Evolutionary conservation across 768 basidiomycete genomes (phyloP).

Genomic region (Tephrocybe rancida): DNA sequence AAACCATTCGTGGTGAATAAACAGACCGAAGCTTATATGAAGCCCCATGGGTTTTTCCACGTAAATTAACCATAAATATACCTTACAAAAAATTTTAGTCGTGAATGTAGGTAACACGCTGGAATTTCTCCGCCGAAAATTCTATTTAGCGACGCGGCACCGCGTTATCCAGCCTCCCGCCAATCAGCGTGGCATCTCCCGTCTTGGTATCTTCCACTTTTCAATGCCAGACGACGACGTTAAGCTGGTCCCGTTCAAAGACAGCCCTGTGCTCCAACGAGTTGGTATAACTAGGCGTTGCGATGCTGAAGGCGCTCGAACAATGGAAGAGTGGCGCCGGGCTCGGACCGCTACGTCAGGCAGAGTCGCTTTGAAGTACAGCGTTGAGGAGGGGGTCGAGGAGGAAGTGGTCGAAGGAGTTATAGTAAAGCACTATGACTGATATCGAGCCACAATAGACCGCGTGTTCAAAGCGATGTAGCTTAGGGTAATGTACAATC

Average conservation of each 20-base stretch:
- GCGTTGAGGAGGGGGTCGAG: slow-evolving; percentile 46
- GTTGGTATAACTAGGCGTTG: slow-evolving; percentile 40
- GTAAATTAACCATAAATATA: slow-evolving; percentile 49
- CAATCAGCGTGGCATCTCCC: slow-evolving; percentile 28
- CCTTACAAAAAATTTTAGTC: slow-evolving; percentile 44
- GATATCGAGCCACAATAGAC: background rate
- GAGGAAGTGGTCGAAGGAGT: slow-evolving; percentile 59
- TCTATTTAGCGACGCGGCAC: slow-evolving; percentile 61
- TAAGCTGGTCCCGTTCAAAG: slow-evolving; percentile 42
- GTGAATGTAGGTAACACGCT: slow-evolving; percentile 63
- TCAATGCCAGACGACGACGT: slow-evolving; percentile 51
- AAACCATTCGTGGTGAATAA: no score
- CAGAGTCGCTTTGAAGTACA: slow-evolving; percentile 40
- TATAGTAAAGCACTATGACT: slow-evolving; percentile 60
- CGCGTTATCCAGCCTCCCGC: slow-evolving; percentile 22
- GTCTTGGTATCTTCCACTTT: slow-evolving; percentile 65
- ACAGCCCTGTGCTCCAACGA: slow-evolving; percentile 51
- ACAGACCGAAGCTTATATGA: no score
- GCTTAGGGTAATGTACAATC: background rate
- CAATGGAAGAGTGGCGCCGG: slow-evolving; percentile 54
- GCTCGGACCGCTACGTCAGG: slow-evolving; percentile 56
- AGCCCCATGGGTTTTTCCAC: slow-evolving; percentile 44
- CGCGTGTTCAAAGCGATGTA: background rate
- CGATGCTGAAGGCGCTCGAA: slow-evolving; percentile 45
- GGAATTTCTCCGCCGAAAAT: slow-evolving; percentile 64